Conservation (phyloP, 73 alveolate genomes). For the Tetrahymena borealis region DNA sequence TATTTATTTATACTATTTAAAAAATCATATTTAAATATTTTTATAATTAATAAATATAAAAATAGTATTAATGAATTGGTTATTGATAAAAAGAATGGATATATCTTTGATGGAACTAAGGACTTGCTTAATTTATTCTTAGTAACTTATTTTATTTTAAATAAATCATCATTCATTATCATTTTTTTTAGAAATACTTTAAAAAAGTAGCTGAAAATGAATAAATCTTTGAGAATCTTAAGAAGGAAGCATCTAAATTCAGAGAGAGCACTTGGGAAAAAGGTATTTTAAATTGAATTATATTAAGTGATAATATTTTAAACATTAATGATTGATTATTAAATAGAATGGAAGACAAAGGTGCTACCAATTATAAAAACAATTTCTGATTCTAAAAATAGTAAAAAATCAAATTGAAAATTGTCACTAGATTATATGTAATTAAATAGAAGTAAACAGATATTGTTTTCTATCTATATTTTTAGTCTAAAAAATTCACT, state of each 20-base stretch:
- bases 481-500: too few species aligned
- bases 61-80: slow-evolving; percentile 12
- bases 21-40: neutral
- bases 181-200: neutral
- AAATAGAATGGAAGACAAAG: neutral
- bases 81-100: neutral
- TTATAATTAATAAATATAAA: neutral
- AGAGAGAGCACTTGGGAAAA: neutral
- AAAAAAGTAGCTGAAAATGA: neutral
- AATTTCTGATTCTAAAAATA: neutral
- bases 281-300: neutral
- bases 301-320: neutral
- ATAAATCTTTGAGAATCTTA: neutral
- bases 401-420: neutral
- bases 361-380: neutral
- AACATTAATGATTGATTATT: neutral
- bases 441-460: too few species aligned
- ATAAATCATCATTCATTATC: neutral
- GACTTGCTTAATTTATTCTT: slow-evolving; percentile 5
- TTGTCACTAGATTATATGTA: too few species aligned
- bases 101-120: neutral
- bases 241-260: neutral
- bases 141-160: neutral
- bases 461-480: too few species aligned
- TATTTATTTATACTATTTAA: too few species aligned